A percentile compares a stretch with the other conserved stretches of the same genome.
phyloP scores from a whole-genome alignment of 2,329 filamentous ascomycete species.

The Rutstroemia sp. region DNA sequence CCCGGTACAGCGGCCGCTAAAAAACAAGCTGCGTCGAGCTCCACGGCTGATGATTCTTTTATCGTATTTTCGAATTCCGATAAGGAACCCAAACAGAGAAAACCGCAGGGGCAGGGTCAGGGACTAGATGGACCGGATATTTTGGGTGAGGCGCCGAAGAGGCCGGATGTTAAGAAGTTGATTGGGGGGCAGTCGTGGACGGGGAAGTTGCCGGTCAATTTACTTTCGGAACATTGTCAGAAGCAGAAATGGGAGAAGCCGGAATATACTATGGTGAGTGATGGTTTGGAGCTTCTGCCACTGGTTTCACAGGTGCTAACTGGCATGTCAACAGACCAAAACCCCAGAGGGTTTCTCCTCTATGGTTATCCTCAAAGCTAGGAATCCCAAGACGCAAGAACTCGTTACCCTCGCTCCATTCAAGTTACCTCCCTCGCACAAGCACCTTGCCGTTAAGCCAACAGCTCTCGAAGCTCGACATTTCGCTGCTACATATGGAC shows the following conservation, averaged over 20 bases:
- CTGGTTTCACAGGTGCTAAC: not conserved
- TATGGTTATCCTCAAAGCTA: conserved; percentile 68
- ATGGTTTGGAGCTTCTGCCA: too few relatives aligned
- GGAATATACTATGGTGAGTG: conserved; percentile 71
- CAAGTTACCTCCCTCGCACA: conserved; percentile 68
- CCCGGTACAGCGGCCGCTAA: conserved; percentile 25
- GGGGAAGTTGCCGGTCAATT: conserved; percentile 88
- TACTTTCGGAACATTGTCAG: conserved; percentile 90
- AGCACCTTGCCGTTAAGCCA: conserved; percentile 66
- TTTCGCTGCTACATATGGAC: conserved; percentile 83
- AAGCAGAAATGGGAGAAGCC: conserved; percentile 94
- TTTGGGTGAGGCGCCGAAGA: conserved; percentile 27
- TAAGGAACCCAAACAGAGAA: conserved; percentile 37
- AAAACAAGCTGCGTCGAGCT: conserved; percentile 21
- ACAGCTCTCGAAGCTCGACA: conserved; percentile 87
- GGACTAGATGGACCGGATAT: conserved; percentile 23
- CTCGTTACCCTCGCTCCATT: conserved; percentile 70
- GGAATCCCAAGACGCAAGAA: conserved; percentile 78
- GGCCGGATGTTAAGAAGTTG: conserved; percentile 65
- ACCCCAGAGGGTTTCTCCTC: conserved; percentile 68
- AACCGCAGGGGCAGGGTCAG: conserved; percentile 14
- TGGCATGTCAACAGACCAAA: conserved; percentile 43
- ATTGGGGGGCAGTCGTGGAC: conserved; percentile 97
- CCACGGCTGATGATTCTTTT: conserved; percentile 41
- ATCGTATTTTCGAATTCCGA: conserved; percentile 52